These are phyloP conservation scores for Cutaneotrichosporon cyanovorans DNA, from an alignment of 1,284 basidiomycete genomes.

Conservation along the genomic window DNA sequence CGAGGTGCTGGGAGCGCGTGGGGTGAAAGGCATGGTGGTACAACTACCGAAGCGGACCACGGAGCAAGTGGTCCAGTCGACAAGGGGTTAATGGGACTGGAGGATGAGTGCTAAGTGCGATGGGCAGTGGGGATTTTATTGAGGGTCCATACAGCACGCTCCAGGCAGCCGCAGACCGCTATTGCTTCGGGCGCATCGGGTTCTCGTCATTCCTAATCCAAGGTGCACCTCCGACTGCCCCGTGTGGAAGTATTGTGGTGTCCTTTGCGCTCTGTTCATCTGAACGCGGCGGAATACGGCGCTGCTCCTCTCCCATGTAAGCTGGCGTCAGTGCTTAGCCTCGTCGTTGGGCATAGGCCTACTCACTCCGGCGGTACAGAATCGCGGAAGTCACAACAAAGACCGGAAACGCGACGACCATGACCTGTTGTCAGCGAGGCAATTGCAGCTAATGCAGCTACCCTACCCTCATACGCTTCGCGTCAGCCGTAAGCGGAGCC, in stretches of 20 bases:
- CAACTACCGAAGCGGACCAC: no score
- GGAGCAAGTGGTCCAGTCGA: no score
- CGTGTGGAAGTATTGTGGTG: conserved; percentile 9
- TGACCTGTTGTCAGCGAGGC: conserved; percentile 22
- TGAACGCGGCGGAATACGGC: conserved; percentile 22
- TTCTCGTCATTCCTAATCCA: conserved; percentile 18
- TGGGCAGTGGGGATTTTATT: no score
- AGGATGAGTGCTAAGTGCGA: no score
- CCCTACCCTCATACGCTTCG: conserved; percentile 34
- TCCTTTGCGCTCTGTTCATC: background rate
- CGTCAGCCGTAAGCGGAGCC: conserved; percentile 30
- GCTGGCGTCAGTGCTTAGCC: conserved; percentile 18
- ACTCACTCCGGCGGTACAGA: conserved; percentile 39
- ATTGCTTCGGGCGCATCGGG: background rate
- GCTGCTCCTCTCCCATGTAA: conserved; percentile 40
- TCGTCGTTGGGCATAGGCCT: background rate
- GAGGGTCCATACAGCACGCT: no score
- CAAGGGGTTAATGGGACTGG: no score
- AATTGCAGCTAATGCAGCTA: background rate
- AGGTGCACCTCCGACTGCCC: conserved; percentile 26
- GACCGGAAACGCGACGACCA: conserved; percentile 42
- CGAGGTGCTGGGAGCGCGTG: no score
- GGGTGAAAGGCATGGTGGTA: no score
- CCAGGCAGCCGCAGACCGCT: background rate
- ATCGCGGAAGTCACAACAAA: conserved; percentile 41